Evolutionary conservation across 106 monocot species (phyloP).

Genomic region (Platanthera zijinensis): DNA sequence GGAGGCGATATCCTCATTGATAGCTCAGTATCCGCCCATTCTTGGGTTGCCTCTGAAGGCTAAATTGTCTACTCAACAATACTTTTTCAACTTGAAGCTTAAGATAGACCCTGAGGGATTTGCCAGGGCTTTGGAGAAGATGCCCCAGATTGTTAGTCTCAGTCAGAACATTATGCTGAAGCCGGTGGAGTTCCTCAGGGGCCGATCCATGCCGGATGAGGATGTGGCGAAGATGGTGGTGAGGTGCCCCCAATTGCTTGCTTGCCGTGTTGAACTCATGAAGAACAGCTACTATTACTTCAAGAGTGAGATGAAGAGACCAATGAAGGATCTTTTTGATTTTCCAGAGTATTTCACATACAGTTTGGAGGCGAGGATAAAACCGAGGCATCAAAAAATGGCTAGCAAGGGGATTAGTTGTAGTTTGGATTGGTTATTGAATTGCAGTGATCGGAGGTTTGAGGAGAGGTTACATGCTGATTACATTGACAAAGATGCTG

Average conservation of each 20-base stretch:
- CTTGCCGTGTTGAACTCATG: slow-evolving; percentile 58
- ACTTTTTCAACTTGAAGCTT: slow-evolving; percentile 56
- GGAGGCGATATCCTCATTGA: slow-evolving; percentile 41
- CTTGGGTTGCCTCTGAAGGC: slow-evolving; percentile 64
- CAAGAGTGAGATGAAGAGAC: slow-evolving; percentile 69
- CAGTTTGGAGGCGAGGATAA: slow-evolving; percentile 85
- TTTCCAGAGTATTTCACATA: slow-evolving; percentile 95
- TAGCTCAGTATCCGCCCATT: slow-evolving; percentile 60
- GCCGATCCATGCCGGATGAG: slow-evolving; percentile 35
- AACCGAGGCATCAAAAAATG: slow-evolving; percentile 63
- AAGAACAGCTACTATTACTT: slow-evolving; percentile 69
- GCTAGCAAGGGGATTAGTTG: slow-evolving; percentile 58
- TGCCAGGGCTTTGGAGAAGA: slow-evolving; percentile 59
- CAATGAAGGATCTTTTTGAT: slow-evolving; percentile 59
- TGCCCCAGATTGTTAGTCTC: slow-evolving; percentile 85
- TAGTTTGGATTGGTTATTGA: slow-evolving; percentile 78
- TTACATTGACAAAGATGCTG: slow-evolving; percentile 57
- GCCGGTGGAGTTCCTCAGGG: slow-evolving; percentile 64
- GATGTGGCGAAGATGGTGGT: slow-evolving; percentile 70
- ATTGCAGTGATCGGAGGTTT: slow-evolving; percentile 75
- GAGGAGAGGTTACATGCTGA: slow-evolving; percentile 76
- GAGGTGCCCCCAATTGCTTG: slow-evolving; percentile 71
- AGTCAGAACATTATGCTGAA: slow-evolving; percentile 46
- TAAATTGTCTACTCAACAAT: slow-evolving; percentile 61
- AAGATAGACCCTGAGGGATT: slow-evolving; percentile 64